A percentile compares a stretch with the other conserved stretches of the same genome.
phyloP scores from a whole-genome alignment of 148 eudicot genomes.

The Gaultheria prostrata region DNA sequence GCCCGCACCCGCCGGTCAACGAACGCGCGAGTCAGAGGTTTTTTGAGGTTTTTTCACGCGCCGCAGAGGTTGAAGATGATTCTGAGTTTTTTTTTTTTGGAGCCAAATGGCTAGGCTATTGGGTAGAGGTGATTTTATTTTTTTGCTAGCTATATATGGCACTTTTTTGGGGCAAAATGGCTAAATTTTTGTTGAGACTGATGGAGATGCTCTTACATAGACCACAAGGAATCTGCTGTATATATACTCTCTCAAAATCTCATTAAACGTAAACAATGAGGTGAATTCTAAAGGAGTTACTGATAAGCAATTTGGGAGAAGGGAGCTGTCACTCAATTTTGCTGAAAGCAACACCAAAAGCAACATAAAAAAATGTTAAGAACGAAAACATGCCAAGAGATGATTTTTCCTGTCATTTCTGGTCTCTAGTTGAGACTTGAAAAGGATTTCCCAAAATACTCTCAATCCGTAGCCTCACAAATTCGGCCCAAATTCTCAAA shows the following conservation, averaged over 20 bases:
- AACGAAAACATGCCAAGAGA: neutral
- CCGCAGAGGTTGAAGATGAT: no score
- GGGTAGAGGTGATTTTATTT: no score
- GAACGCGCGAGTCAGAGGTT: no score
- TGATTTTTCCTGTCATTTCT: conserved; percentile 1
- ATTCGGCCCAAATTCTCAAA: neutral
- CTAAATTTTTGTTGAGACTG: no score
- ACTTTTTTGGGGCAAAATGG: no score
- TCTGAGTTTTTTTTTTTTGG: no score
- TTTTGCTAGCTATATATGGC: no score
- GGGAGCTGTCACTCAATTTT: neutral
- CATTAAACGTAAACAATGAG: neutral
- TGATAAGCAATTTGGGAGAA: neutral
- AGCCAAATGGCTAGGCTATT: no score
- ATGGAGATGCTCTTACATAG: no score
- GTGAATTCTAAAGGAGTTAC: neutral
- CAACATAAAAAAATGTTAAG: neutral
- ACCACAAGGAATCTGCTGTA: neutral
- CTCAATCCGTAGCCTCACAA: neutral
- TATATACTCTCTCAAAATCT: neutral
- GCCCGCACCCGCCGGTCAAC: no score
- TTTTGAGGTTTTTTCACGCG: no score
- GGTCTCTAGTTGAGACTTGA: neutral
- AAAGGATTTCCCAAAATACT: neutral
- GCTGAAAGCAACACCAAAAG: neutral